A percentile compares a stretch with the other conserved stretches of the same genome.
phyloP scores from a whole-genome alignment of 2,329 filamentous ascomycete species.

The Corynespora cassiicola region DNA sequence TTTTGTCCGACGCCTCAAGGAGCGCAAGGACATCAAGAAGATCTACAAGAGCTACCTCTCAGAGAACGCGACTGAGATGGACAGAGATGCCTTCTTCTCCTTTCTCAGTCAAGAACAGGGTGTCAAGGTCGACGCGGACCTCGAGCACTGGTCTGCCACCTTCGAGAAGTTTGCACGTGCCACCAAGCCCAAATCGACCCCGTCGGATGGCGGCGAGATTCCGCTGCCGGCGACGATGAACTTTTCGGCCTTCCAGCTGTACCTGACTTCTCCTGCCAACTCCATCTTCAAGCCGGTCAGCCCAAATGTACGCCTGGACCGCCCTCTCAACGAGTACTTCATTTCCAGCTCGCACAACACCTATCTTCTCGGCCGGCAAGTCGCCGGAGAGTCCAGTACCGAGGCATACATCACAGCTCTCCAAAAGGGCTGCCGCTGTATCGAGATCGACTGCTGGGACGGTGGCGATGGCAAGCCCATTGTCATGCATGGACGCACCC shows the following conservation, averaged over 20 bases:
- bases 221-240: conserved; percentile 69
- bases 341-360: conserved; percentile 99
- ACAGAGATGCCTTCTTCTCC: conserved; percentile 72
- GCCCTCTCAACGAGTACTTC: conserved; percentile 94
- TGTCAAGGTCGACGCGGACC: conserved; percentile 74
- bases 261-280: conserved; percentile 60
- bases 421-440: conserved; percentile 87
- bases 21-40: conserved; percentile 78
- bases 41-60: conserved; percentile 69
- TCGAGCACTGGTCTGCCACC: conserved; percentile 70
- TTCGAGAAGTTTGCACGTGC: conserved; percentile 71
- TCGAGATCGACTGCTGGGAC: conserved; percentile 99
- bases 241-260: conserved; percentile 75
- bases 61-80: conserved; percentile 69
- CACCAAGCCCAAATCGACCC: conserved; percentile 49
- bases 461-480: conserved; percentile 85
- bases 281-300: conserved; percentile 68
- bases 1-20: conserved; percentile 84
- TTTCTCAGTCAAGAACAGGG: conserved; percentile 79
- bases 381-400: conserved; percentile 87
- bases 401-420: conserved; percentile 94
- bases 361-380: conserved; percentile 89
- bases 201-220: conserved; percentile 37
- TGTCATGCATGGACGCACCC: conserved; percentile 88
- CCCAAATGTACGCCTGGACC: conserved; percentile 71